phyloP scores from a whole-genome alignment of 306 rosid genomes.

The Vigna hirtella region DNA sequence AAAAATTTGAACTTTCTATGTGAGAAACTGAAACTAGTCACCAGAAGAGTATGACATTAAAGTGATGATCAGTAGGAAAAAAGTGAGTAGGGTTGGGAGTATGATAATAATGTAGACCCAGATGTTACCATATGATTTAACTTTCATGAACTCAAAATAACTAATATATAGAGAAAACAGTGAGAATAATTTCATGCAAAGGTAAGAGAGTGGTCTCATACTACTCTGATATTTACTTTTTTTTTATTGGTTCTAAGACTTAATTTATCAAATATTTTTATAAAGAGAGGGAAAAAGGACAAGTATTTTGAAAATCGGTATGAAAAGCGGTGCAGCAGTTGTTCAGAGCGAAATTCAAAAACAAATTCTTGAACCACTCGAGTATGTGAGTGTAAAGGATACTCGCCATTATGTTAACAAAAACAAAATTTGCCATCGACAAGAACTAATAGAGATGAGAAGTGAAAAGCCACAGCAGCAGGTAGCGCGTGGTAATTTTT shows the following conservation, averaged over 20 bases:
- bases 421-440: too few species aligned
- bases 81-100: conserved; percentile 35
- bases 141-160: conserved; percentile 33
- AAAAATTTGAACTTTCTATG: conserved; percentile 21
- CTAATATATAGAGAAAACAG: too few species aligned
- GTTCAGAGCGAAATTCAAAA: conserved; percentile 46
- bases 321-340: conserved; percentile 53
- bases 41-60: not conserved
- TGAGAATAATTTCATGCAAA: conserved; percentile 53
- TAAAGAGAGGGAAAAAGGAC: conserved; percentile 46
- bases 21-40: conserved; percentile 19
- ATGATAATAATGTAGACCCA: conserved; percentile 43
- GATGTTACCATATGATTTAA: conserved; percentile 34
- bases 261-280: not conserved
- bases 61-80: conserved; percentile 38
- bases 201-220: conserved; percentile 35
- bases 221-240: conserved; percentile 6
- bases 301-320: conserved; percentile 49
- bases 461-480: too few species aligned
- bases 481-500: conserved; percentile 18
- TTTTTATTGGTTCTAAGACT: not conserved
- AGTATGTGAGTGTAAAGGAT: not conserved
- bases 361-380: conserved; percentile 1
- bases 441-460: too few species aligned
- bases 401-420: too few species aligned